These are phyloP conservation scores for Malbranchea cinnamomea DNA, from an alignment of 2,329 filamentous ascomycete species.

Conservation along the genomic window DNA sequence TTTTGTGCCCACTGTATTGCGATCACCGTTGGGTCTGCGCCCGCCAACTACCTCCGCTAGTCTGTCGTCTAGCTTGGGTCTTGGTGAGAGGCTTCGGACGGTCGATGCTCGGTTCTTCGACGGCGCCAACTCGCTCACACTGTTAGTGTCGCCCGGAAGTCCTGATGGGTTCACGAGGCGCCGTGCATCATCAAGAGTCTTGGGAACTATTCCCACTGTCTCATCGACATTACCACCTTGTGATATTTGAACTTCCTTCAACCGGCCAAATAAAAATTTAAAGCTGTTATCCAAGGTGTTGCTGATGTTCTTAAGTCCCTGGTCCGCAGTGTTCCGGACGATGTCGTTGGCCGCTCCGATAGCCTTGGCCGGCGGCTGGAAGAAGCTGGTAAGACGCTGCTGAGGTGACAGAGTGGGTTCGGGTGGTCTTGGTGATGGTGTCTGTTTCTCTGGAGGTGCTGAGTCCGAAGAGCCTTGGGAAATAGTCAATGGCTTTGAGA, in stretches of 20 bases:
- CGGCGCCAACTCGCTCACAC: conserved; percentile 37
- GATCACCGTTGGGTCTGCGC: conserved; percentile 48
- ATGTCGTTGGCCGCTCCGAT: conserved; percentile 73
- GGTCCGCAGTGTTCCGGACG: conserved; percentile 76
- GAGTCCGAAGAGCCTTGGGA: conserved; percentile 1
- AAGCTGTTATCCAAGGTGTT: conserved; percentile 84
- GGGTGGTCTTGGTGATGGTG: conserved; percentile 14
- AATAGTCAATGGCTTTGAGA: conserved; percentile 8
- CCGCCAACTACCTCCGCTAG: conserved; percentile 59
- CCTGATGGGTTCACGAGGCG: conserved; percentile 56
- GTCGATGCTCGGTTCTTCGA: conserved; percentile 28
- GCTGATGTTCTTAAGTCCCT: conserved; percentile 81
- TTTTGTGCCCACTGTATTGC: conserved; percentile 47
- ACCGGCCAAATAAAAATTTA: conserved; percentile 77
- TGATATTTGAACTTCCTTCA: conserved; percentile 51
- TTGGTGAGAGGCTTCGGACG: conserved; percentile 20
- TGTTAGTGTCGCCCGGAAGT: conserved; percentile 34
- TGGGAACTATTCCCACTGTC: conserved; percentile 51
- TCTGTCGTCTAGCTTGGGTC: conserved; percentile 43
- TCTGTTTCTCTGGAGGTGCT: conserved; percentile 10
- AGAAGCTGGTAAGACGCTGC: conserved; percentile 67
- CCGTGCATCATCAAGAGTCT: conserved; percentile 82
- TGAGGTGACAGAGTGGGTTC: conserved; percentile 42
- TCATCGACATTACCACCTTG: conserved; percentile 31
- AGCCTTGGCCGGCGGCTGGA: conserved; percentile 69